A percentile compares a stretch with the other conserved stretches of the same genome.
phyloP scores from a whole-genome alignment of 306 rosid species.

The Pterocarpus santalinus region DNA sequence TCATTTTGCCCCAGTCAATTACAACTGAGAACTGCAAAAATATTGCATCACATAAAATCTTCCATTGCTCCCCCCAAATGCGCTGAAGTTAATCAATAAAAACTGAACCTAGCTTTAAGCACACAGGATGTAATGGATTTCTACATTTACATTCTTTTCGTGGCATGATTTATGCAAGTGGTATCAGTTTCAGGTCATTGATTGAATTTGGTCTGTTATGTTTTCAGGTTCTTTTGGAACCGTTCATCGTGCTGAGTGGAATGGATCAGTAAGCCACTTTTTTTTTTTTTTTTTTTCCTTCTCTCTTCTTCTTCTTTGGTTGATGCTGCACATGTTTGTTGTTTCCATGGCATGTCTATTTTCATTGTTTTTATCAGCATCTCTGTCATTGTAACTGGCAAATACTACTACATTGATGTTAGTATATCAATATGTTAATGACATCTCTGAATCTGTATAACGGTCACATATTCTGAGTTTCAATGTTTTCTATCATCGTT shows the following conservation, averaged over 20 bases:
- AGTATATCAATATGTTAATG: background rate
- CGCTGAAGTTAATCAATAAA: background rate
- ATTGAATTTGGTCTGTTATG: conserved; percentile 35
- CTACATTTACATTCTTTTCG: conserved; percentile 16
- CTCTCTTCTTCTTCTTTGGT: too few relatives aligned
- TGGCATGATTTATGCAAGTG: conserved; percentile 17
- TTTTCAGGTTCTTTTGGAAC: conserved; percentile 84
- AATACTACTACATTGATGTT: background rate
- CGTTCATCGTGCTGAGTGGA: conserved; percentile 89
- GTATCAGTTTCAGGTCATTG: background rate
- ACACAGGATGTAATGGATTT: conserved; percentile 7
- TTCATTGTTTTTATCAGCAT: background rate
- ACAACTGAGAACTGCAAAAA: conserved; percentile 3
- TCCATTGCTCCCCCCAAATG: background rate
- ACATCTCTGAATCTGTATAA: background rate
- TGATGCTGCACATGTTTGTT: background rate
- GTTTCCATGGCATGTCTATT: background rate
- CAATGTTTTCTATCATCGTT: background rate
- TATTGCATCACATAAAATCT: conserved; percentile 9
- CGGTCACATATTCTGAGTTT: background rate
- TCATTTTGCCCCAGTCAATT: background rate
- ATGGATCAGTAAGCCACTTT: conserved; percentile 71
- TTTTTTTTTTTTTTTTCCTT: background rate
- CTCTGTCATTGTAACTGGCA: conserved; percentile 17
- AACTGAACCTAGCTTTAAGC: background rate